Percentiles rank a stretch among this genome's conserved stretches.
Conservation (phyloP, 345 rosid species). For the Conringia planisiliqua region DNA sequence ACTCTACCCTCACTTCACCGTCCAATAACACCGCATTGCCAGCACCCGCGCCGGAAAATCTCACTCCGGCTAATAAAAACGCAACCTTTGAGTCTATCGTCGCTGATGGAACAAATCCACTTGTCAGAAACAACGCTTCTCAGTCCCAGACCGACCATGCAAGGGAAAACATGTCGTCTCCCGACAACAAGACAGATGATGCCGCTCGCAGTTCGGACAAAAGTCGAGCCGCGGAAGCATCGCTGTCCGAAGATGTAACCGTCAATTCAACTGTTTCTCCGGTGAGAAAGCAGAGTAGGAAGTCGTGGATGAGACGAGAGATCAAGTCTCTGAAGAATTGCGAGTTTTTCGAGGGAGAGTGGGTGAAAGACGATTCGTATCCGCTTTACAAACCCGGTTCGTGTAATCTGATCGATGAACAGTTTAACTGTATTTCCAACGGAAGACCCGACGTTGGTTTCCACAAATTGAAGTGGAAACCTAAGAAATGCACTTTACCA, state of each 20-base stretch:
- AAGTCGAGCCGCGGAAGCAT: slow-evolving; percentile 1
- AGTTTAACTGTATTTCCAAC: slow-evolving; percentile 69
- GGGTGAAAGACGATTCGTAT: slow-evolving; percentile 86
- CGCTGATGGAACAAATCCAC: slow-evolving; percentile 3
- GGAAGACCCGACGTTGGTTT: slow-evolving; percentile 77
- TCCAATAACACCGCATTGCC: neutral
- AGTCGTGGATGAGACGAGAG: slow-evolving; percentile 35
- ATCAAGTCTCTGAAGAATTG: slow-evolving; percentile 53
- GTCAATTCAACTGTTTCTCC: slow-evolving; percentile 44
- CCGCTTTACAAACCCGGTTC: slow-evolving; percentile 92
- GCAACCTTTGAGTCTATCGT: neutral
- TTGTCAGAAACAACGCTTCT: slow-evolving; percentile 28
- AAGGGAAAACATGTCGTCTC: neutral
- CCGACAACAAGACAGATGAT: slow-evolving; percentile 18
- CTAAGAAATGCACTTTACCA: slow-evolving; percentile 74
- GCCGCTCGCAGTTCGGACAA: neutral
- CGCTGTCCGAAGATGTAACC: slow-evolving; percentile 6
- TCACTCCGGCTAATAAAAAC: slow-evolving; percentile 18
- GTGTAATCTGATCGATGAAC: slow-evolving; percentile 79
- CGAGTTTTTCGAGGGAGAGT: slow-evolving; percentile 77
- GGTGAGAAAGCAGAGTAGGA: slow-evolving; percentile 41
- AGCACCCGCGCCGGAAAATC: slow-evolving; percentile 9
- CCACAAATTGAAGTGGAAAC: slow-evolving; percentile 87
- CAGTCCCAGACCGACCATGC: slow-evolving; percentile 9
- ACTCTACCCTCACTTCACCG: slow-evolving; percentile 11